Conservation (phyloP, 148 eudicot genomes). For the Chenopodium quinoa region DNA sequence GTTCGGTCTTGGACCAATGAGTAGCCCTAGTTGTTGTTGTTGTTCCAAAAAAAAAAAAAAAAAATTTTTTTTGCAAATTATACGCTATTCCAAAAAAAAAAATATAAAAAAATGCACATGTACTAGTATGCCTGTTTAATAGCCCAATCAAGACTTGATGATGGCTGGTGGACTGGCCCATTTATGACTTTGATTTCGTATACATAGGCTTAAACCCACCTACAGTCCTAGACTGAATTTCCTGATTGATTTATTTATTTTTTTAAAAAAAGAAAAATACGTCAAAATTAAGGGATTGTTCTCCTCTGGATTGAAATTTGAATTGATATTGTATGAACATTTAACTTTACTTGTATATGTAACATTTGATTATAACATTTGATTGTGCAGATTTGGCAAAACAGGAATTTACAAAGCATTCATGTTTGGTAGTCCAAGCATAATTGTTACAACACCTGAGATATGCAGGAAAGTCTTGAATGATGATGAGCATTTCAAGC, state of each 20-base stretch:
- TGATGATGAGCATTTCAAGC: slow-evolving; percentile 82
- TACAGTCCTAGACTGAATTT: not conserved
- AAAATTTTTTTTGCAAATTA: too few relatives aligned
- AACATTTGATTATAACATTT: not conserved
- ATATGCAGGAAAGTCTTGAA: slow-evolving; percentile 58
- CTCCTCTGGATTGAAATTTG: too few relatives aligned
- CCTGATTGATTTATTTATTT: too few relatives aligned
- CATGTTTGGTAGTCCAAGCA: slow-evolving; percentile 85
- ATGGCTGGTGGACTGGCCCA: not conserved
- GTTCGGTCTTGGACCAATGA: too few relatives aligned
- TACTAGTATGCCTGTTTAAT: not conserved
- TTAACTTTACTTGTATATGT: not conserved
- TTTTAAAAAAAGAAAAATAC: too few relatives aligned
- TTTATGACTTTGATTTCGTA: not conserved
- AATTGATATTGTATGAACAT: not conserved
- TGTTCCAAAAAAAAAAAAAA: too few relatives aligned
- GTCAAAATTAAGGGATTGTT: too few relatives aligned
- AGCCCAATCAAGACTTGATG: not conserved
- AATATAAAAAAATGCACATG: too few relatives aligned
- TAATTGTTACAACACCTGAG: slow-evolving; percentile 69
- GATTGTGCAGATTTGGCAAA: slow-evolving; percentile 55
- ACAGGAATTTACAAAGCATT: slow-evolving; percentile 69
- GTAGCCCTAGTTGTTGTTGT: too few relatives aligned
- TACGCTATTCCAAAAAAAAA: too few relatives aligned
- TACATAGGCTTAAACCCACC: not conserved